Evolutionary conservation across 1,139 yeast genomes (phyloP), one percentile per base, ranked within the genome.

Genomic region (Geotrichum bryndzae): DNA sequence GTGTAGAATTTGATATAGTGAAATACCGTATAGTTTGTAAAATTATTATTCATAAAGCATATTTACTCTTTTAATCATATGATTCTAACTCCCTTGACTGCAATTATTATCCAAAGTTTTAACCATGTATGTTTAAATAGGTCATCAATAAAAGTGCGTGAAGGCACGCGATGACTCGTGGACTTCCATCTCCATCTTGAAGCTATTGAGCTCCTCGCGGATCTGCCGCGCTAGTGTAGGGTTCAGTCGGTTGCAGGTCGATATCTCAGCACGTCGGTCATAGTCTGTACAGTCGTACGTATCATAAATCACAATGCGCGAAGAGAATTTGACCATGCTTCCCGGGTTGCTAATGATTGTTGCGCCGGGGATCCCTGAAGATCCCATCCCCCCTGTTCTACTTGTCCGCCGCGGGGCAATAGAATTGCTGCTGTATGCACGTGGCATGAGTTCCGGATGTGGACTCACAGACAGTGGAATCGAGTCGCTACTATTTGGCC

Each of bases 251-350:
- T 92, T 91, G 77, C 97, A 92, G 1, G 98, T 91, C 5, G 96
- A 96, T 53, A 87, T 81, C 67, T 91, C 97, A 0, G 98, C 97
- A 66, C 88, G 91, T 69, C 99, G 84, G 73, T 94, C 98, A 73
- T 94, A 94, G 68, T 89, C 97, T 23, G 83, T 85, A 57, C 87
- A 86, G 65, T 88, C 83, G 73, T 88, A 91, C 0, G 97, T 94
- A 66, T 91, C 96, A 74, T 87, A 94, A 57, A 94, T 81, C 13
- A 90, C 83, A 66, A 94, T 90, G 69, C 91, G 81, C 0, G 96
- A 87, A 2, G 96, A 87, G 74, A 94, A 94, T 56, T 84, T 76
- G n/a, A 94, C 96, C n/a, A 51, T 45, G n/a, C 58, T 31, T 18
- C 55, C 59, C 31, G 51, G 59, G 51, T 56, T 45, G 59, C 48